Evolutionary conservation across 1,139 yeast species (phyloP), one percentile per base, ranked within the genome.

Genomic region (Candida dubliniensis): DNA sequence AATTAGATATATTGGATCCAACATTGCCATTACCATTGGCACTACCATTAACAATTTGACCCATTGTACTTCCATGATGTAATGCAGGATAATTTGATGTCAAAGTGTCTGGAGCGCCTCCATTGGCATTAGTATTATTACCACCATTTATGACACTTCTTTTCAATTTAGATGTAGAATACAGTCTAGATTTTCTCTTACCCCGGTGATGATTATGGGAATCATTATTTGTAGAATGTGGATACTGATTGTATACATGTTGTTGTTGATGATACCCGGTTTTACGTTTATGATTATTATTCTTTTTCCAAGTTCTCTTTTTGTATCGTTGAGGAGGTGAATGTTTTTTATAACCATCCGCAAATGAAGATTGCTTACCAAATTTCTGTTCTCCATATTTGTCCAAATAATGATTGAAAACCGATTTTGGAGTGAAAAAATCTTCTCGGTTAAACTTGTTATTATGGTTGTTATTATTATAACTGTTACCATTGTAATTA

Each of bases 361-460:
- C 48, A 34, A 46, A 42, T 26, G 38, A 42, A 37, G n/a, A 50
- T 34, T 41, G 47, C 18, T 44, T 47, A 26, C 46, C 57, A 42
- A 49, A 59, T 47, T 61, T 55, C 51, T 67, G 60, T 48, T 72
- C 81, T 33, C 81, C 80, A 50, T 81, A 81, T 53, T 84, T 84
- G 53, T 81, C 88, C 84, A 84, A 77, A 57, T 84, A 84, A 54
- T 82, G 84, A 50, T 79, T 79, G 54, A 82, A 79, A 5, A 82
- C 85, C 24, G 90, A 81, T 47, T 84, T 86, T 1, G 95, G 95
- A 2, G 95, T 85, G 58, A 84, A 85, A 53, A 76, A 83, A 57
- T 85, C 91, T 52, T 82, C 85, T 47, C 91, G 73, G 54, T 78
- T 79, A 57, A 79, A 84, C 34, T 61, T 63, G 40, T 52, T 58